Evolutionary conservation across 345 rosid species (phyloP).

Genomic region (Gossypium turneri): DNA sequence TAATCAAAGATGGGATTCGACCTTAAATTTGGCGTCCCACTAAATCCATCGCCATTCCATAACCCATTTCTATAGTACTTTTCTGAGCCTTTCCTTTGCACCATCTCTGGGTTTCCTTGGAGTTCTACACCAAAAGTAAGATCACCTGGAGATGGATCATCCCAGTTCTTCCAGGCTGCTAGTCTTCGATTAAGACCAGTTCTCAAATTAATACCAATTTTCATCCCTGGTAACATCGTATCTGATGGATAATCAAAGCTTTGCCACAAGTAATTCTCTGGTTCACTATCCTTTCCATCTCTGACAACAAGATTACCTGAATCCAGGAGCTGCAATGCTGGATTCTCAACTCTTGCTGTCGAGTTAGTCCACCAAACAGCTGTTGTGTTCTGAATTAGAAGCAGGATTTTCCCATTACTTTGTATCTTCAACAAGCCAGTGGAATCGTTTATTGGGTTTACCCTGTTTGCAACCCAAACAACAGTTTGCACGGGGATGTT

Average conservation of each 20-base stretch:
- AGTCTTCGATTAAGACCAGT: not conserved
- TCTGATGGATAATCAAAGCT: conserved; percentile 49
- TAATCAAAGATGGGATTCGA: conserved; percentile 8
- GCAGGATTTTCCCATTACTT: not conserved
- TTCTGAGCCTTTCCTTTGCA: conserved; percentile 16
- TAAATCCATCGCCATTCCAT: conserved; percentile 48
- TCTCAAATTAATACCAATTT: conserved; percentile 28
- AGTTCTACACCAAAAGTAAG: conserved; percentile 2
- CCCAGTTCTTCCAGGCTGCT: conserved; percentile 11
- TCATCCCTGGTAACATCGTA: conserved; percentile 44
- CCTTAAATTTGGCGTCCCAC: conserved; percentile 14
- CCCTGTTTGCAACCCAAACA: conserved; percentile 24
- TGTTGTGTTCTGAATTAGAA: conserved; percentile 7
- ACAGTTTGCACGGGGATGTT: not conserved
- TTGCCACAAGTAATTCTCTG: conserved; percentile 34
- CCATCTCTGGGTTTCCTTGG: not conserved
- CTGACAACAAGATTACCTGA: conserved; percentile 39
- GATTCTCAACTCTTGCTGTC: not conserved
- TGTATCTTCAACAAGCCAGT: not conserved
- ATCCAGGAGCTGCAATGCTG: conserved; percentile 5
- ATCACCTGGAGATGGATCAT: conserved; percentile 19
- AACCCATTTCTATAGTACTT: conserved; percentile 28
- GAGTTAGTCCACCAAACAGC: not conserved
- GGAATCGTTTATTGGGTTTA: not conserved
- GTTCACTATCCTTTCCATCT: conserved; percentile 11